Percentiles rank a stretch among this genome's conserved stretches.
Conservation (phyloP, 495 filamentous ascomycete genomes). For the Lophiostoma macrostomum region DNA sequence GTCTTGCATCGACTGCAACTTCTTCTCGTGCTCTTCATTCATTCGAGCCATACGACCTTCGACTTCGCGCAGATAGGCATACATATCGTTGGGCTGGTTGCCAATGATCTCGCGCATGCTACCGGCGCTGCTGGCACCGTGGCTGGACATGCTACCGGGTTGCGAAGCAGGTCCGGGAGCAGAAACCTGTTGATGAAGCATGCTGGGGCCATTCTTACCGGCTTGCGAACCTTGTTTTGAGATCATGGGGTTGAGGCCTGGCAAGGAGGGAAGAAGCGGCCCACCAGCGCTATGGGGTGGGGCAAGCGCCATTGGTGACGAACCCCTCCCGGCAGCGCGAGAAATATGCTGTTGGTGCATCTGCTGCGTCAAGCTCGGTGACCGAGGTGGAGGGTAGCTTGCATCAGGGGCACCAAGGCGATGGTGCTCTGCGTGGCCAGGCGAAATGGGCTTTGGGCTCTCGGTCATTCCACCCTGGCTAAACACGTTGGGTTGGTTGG, state of each 20-base stretch:
- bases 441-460: conserved; percentile 82
- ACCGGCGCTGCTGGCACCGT: conserved; percentile 39
- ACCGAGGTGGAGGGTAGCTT: conserved; percentile 59
- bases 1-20: conserved; percentile 34
- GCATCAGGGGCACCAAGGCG: conserved; percentile 54
- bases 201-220: conserved; percentile 32
- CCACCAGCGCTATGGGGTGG: conserved; percentile 38
- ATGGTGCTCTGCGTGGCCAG: conserved; percentile 60
- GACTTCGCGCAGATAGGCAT: conserved; percentile 37
- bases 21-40: conserved; percentile 39
- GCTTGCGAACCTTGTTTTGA: conserved; percentile 30
- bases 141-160: conserved; percentile 41
- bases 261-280: conserved; percentile 48
- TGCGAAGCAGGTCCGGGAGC: conserved; percentile 33
- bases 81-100: conserved; percentile 29
- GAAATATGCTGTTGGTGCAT: conserved; percentile 65
- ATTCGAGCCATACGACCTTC: conserved; percentile 34
- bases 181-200: conserved; percentile 33
- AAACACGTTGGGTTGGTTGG: conserved; percentile 54
- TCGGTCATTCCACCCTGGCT: conserved; percentile 73
- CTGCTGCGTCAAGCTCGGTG: conserved; percentile 66
- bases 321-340: conserved; percentile 47
- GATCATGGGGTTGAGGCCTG: conserved; percentile 15
- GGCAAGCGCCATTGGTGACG: conserved; percentile 41
- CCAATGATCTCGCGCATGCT: conserved; percentile 41